Percentiles rank a stretch among this genome's conserved stretches.
phyloP scores from a whole-genome alignment of 805 yeast genomes.

The Yamadazyma nakazawae region DNA sequence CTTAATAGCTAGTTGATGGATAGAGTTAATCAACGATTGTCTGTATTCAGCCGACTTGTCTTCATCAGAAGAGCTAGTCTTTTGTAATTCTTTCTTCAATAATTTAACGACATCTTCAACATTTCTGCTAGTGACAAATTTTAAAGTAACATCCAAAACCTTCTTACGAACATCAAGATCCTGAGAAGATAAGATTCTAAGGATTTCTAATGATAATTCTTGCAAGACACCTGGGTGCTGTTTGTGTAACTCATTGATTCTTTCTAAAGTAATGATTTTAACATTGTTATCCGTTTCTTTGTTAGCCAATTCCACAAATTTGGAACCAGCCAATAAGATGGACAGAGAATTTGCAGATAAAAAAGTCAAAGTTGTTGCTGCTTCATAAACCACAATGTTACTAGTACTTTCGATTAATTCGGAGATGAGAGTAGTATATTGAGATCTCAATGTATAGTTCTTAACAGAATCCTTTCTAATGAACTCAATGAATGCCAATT shows the following conservation, averaged over 20 bases:
- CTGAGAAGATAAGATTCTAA: slow-evolving; percentile 81
- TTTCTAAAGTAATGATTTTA: slow-evolving; percentile 85
- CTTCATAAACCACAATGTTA: slow-evolving; percentile 81
- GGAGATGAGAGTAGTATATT: slow-evolving; percentile 68
- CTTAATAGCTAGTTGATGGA: slow-evolving; percentile 82
- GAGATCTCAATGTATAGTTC: slow-evolving; percentile 61
- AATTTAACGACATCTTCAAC: slow-evolving; percentile 92
- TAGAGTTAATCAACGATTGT: slow-evolving; percentile 81
- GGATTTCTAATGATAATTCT: slow-evolving; percentile 78
- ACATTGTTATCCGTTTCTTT: slow-evolving; percentile 95
- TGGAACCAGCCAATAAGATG: slow-evolving; percentile 74
- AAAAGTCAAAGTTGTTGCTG: slow-evolving; percentile 73
- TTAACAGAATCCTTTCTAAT: slow-evolving; percentile 74
- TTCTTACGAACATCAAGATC: slow-evolving; percentile 88
- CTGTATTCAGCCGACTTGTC: slow-evolving; percentile 86
- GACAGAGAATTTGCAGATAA: slow-evolving; percentile 64
- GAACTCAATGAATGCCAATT: slow-evolving; percentile 87
- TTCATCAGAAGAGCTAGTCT: slow-evolving; percentile 64
- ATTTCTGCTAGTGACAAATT: slow-evolving; percentile 78
- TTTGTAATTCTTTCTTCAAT: slow-evolving; percentile 85
- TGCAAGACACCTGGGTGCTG: slow-evolving; percentile 80
- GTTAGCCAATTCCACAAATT: slow-evolving; percentile 83
- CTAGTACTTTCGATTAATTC: slow-evolving; percentile 71
- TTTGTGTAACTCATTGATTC: slow-evolving; percentile 71
- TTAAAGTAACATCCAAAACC: slow-evolving; percentile 81